A percentile compares a stretch with the other conserved stretches of the same genome.
phyloP scores from a whole-genome alignment of 257 asterid species.

The Nicotiana attenuata region DNA sequence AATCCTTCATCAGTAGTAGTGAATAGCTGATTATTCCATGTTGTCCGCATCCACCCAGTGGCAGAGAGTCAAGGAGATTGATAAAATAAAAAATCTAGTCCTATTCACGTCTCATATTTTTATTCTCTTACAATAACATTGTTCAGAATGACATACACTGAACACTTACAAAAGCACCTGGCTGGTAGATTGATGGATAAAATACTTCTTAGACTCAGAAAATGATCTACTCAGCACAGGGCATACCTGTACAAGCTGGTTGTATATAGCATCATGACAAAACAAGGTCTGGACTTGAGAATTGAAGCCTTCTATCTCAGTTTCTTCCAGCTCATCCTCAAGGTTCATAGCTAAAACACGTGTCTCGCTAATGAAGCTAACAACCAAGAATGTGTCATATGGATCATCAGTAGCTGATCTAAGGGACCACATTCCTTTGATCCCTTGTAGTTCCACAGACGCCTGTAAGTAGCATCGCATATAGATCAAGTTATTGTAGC shows the following conservation, averaged over 20 bases:
- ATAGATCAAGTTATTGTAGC: neutral
- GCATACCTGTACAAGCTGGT: slow-evolving; percentile 87
- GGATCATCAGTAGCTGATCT: slow-evolving; percentile 85
- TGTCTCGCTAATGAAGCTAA: slow-evolving; percentile 89
- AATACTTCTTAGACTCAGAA: neutral
- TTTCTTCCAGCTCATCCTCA: slow-evolving; percentile 92
- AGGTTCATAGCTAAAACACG: slow-evolving; percentile 93
- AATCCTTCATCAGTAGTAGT: neutral
- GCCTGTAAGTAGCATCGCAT: slow-evolving; percentile 46
- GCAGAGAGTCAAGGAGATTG: neutral
- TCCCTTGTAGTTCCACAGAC: slow-evolving; percentile 94
- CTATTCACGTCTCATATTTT: neutral
- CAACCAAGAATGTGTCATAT: slow-evolving; percentile 81
- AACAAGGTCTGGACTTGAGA: slow-evolving; percentile 77
- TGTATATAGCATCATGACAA: slow-evolving; percentile 79
- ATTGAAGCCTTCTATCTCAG: slow-evolving; percentile 85
- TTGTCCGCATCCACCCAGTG: neutral
- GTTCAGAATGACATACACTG: neutral
- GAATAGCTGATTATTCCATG: neutral
- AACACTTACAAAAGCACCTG: neutral
- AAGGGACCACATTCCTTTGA: slow-evolving; percentile 96
- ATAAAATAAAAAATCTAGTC: neutral
- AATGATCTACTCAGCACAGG: neutral
- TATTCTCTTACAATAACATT: neutral
- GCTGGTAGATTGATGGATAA: neutral